These are phyloP conservation scores for Cyclotella sp. DNA, from an alignment of 108 stramenopile species.

Conservation along the genomic window DNA sequence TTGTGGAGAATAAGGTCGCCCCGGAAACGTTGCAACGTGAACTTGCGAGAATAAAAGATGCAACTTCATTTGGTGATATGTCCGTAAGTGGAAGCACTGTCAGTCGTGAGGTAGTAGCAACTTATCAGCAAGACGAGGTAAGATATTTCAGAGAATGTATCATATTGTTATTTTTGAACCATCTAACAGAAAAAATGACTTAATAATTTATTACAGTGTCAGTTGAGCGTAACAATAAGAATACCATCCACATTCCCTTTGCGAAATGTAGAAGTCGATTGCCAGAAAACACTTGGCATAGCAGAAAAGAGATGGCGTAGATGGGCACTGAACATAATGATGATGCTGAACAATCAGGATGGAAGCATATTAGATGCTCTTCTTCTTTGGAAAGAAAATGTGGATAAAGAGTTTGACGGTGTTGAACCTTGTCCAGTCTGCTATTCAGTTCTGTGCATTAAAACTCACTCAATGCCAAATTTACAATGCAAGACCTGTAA, in stretches of 20 bases:
- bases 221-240: conserved; percentile 71
- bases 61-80: conserved; percentile 78
- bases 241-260: conserved; percentile 83
- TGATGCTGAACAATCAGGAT: conserved; percentile 88
- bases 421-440: conserved; percentile 99
- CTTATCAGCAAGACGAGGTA: conserved; percentile 87
- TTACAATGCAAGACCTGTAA: conserved; percentile 87
- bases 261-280: conserved; percentile 84
- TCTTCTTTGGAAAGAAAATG: conserved; percentile 95
- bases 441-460: conserved; percentile 93
- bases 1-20: conserved; percentile 76
- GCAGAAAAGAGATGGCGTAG: conserved; percentile 74
- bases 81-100: conserved; percentile 69
- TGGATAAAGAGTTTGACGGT: conserved; percentile 98
- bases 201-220: conserved; percentile 49
- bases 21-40: conserved; percentile 74
- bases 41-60: conserved; percentile 66
- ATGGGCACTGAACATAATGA: conserved; percentile 83
- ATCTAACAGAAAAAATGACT: too few species aligned
- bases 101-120: conserved; percentile 80
- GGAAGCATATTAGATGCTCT: conserved; percentile 91
- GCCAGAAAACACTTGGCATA: conserved; percentile 80
- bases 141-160: conserved; percentile 12
- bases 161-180: not conserved
- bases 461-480: conserved; percentile 88